A percentile compares a stretch with the other conserved stretches of the same genome.
Evolutionary conservation across 1,139 yeast species (phyloP).

Genomic region (Pichia sp.): DNA sequence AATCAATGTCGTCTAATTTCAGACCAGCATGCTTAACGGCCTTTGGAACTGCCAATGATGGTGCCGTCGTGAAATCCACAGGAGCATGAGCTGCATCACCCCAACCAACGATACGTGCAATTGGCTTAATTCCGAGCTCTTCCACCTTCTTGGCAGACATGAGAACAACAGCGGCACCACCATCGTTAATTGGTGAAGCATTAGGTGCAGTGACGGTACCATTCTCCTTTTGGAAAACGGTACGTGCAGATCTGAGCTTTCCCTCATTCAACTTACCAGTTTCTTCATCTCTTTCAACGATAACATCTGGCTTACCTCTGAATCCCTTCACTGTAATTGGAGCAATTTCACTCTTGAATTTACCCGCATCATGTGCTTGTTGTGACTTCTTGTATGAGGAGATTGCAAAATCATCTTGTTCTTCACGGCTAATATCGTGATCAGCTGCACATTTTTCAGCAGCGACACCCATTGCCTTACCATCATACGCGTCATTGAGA

Average conservation of each 20-base stretch:
- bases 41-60: slow-evolving; percentile 89
- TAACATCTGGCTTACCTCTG: slow-evolving; percentile 87
- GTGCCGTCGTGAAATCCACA: slow-evolving; percentile 90
- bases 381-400: slow-evolving; percentile 71
- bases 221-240: slow-evolving; percentile 85
- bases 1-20: slow-evolving; percentile 55
- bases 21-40: slow-evolving; percentile 85
- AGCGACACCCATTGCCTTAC: slow-evolving; percentile 88
- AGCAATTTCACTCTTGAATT: slow-evolving; percentile 71
- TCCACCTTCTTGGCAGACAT: slow-evolving; percentile 76
- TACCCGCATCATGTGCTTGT: slow-evolving; percentile 69
- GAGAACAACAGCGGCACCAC: slow-evolving; percentile 90
- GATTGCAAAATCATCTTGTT: slow-evolving; percentile 67
- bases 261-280: slow-evolving; percentile 64
- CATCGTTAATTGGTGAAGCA: slow-evolving; percentile 93
- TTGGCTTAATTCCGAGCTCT: slow-evolving; percentile 79
- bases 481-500: slow-evolving; percentile 80
- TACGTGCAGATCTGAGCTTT: slow-evolving; percentile 72
- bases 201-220: slow-evolving; percentile 98
- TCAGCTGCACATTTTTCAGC: slow-evolving; percentile 94
- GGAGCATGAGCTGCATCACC: slow-evolving; percentile 98
- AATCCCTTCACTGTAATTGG: slow-evolving; percentile 84
- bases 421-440: slow-evolving; percentile 54
- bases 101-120: slow-evolving; percentile 88
- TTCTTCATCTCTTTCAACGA: slow-evolving; percentile 69